Evolutionary conservation across 2,329 filamentous ascomycete species (phyloP).

Genomic region (Cladosporium colombiae): DNA sequence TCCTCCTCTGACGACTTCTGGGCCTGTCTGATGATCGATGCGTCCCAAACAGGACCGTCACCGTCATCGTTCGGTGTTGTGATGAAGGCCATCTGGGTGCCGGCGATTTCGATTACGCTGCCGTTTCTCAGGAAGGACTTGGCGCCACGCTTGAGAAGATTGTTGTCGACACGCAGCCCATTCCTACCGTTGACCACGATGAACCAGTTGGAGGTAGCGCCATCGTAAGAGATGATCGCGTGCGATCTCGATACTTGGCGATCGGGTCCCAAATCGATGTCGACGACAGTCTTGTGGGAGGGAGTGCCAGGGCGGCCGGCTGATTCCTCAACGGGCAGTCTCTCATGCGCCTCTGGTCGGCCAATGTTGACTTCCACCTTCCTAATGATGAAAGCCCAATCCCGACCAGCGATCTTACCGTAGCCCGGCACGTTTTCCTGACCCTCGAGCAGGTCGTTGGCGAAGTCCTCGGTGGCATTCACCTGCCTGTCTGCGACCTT

Average conservation of each 20-base stretch:
- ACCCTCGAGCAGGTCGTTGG: slow-evolving; percentile 52
- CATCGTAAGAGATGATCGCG: slow-evolving; percentile 51
- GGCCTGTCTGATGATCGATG: slow-evolving; percentile 40
- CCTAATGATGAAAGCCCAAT: slow-evolving; percentile 84
- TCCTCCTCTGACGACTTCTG: slow-evolving; percentile 46
- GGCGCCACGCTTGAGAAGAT: slow-evolving; percentile 65
- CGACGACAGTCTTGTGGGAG: slow-evolving; percentile 55
- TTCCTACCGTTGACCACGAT: slow-evolving; percentile 89
- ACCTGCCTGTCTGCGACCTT: slow-evolving; percentile 51
- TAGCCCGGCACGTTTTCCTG: slow-evolving; percentile 61
- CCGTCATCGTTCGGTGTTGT: slow-evolving; percentile 74
- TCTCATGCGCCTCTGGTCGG: slow-evolving; percentile 52
- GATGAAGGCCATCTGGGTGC: slow-evolving; percentile 98
- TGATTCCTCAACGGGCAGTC: slow-evolving; percentile 29
- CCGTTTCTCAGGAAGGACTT: slow-evolving; percentile 74
- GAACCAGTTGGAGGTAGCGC: slow-evolving; percentile 65
- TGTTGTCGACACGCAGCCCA: slow-evolving; percentile 80
- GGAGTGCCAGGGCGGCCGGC: slow-evolving; percentile 28
- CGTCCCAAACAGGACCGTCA: slow-evolving; percentile 65
- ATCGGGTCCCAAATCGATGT: slow-evolving; percentile 74
- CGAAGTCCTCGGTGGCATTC: slow-evolving; percentile 59
- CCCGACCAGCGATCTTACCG: slow-evolving; percentile 76
- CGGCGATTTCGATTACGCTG: slow-evolving; percentile 86
- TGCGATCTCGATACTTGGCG: slow-evolving; percentile 53
- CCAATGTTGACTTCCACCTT: slow-evolving; percentile 76